A percentile compares a stretch with the other conserved stretches of the same genome.
These are phyloP conservation scores for Decorospora gaudefroyi DNA, from an alignment of 2,329 filamentous ascomycete species.

Conservation along the genomic window DNA sequence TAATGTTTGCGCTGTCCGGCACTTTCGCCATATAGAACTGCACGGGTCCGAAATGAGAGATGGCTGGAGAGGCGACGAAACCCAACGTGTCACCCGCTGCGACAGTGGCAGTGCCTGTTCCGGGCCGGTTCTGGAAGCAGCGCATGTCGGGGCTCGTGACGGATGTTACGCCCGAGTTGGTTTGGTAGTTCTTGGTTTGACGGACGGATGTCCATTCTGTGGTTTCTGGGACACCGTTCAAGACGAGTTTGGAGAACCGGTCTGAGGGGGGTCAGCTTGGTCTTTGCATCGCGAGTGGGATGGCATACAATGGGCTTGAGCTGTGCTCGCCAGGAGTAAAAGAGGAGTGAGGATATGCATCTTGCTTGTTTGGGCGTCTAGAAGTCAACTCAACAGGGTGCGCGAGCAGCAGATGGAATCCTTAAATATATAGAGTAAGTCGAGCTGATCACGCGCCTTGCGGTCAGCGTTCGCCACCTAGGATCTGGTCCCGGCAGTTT, in stretches of 20 bases:
- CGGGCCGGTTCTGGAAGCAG: slow-evolving; percentile 56
- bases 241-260: slow-evolving; percentile 34
- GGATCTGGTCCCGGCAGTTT: background rate
- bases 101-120: slow-evolving; percentile 50
- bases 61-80: slow-evolving; percentile 52
- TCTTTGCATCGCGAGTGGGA: background rate
- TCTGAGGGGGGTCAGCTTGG: slow-evolving; percentile 14
- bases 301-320: slow-evolving; percentile 1
- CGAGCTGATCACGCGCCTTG: background rate
- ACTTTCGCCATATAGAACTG: slow-evolving; percentile 61
- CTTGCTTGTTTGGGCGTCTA: background rate
- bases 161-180: slow-evolving; percentile 56
- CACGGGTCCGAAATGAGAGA: slow-evolving; percentile 60
- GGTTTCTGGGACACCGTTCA: slow-evolving; percentile 39
- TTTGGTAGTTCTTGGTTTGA: slow-evolving; percentile 57
- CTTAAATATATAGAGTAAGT: background rate
- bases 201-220: slow-evolving; percentile 54
- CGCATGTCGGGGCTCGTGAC: slow-evolving; percentile 56
- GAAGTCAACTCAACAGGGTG: background rate
- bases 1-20: slow-evolving; percentile 31
- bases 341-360: slow-evolving; percentile 2
- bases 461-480: background rate
- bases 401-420: background rate
- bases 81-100: slow-evolving; percentile 53
- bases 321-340: background rate